A percentile compares a stretch with the other conserved stretches of the same genome.
Evolutionary conservation across 306 rosid genomes (phyloP).

Genomic region (Ceratonia siliqua): DNA sequence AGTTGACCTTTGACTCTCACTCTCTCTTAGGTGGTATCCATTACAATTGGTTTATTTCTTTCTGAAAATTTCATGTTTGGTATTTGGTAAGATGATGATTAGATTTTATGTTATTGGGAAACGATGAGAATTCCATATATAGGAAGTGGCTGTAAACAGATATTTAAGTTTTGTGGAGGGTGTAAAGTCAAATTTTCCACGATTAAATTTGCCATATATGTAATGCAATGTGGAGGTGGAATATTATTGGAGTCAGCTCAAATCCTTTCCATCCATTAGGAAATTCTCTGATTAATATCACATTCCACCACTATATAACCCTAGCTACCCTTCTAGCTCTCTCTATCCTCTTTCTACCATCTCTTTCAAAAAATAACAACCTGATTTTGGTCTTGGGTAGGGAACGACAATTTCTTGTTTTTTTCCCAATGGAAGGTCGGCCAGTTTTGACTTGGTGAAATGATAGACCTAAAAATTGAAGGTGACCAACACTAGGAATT

Average conservation of each 20-base stretch:
- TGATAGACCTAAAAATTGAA: constrained; percentile 30
- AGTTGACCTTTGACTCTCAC: constrained; percentile 41
- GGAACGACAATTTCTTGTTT: constrained; percentile 33
- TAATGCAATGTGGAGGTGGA: constrained; percentile 37
- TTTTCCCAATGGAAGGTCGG: constrained; percentile 37
- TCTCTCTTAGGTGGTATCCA: constrained; percentile 25
- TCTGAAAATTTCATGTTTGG: constrained; percentile 15
- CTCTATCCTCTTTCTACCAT: neutral
- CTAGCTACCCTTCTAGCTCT: neutral
- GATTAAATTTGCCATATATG: constrained; percentile 30
- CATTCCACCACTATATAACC: constrained; percentile 41
- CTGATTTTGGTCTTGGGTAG: constrained; percentile 31
- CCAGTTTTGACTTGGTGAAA: constrained; percentile 52
- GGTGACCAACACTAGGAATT: constrained; percentile 30
- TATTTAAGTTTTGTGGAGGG: constrained; percentile 46
- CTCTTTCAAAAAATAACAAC: constrained; percentile 19
- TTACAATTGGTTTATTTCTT: constrained; percentile 5
- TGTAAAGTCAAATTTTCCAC: constrained; percentile 46
- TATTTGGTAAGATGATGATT: constrained; percentile 32
- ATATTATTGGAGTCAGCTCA: constrained; percentile 66
- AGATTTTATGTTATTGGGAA: constrained; percentile 53
- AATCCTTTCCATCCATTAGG: constrained; percentile 44
- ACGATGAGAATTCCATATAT: constrained; percentile 47
- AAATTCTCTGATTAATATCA: constrained; percentile 38
- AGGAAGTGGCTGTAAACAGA: constrained; percentile 52